Evolutionary conservation across 176 grass and related monocot species (phyloP), one percentile per base, ranked within the genome.

Genomic region (Oryza nivara): DNA sequence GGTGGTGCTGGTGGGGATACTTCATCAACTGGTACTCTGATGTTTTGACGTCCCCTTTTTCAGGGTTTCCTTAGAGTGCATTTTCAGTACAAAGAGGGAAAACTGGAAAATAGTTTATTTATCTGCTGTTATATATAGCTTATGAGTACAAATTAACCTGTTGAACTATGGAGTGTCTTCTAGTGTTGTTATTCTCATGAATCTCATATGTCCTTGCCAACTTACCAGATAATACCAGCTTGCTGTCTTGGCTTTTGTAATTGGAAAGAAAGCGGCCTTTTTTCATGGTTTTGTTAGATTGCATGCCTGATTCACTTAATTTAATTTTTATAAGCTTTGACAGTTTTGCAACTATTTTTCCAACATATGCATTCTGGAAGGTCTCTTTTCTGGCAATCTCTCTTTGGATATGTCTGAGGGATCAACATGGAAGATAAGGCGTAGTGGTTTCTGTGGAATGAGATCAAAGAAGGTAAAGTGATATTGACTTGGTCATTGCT

Each of bases 381-480:
- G 93, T 63, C 66, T 94, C 52, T 99, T 99, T 84, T 96, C 89
- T 38, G 93, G 93, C 52, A 98, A 86, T 76, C 96, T 98, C 86
- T 98, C 96, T 35, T 75, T 87, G 48, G 96, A 96, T 89, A 86
- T 98, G 85, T 77, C 78, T 1, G 83, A 99, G 38, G 84, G 64
- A 25, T 96, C 96, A 70, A 68, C 91, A 82, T 96, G 93, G 93
- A 96, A 74, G 76, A 94, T 99, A 77, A 92, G 90, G 15, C 80
- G 89, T 52, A 92, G 93, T 91, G 93, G 96, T 88, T 99, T 99
- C 68, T 99, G 96, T 9, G 96, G 93, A 72, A 96, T 99, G 93
- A 88, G 96, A 41, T 96, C 96, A 69, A 99, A 94, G 85, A 99
- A 95, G 91, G 96, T 95, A 88, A 14, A 63, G 9, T 11, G 19